Evolutionary conservation across 2,329 filamentous ascomycete genomes (phyloP).

Genomic region (Pestalotiopsis sp.): DNA sequence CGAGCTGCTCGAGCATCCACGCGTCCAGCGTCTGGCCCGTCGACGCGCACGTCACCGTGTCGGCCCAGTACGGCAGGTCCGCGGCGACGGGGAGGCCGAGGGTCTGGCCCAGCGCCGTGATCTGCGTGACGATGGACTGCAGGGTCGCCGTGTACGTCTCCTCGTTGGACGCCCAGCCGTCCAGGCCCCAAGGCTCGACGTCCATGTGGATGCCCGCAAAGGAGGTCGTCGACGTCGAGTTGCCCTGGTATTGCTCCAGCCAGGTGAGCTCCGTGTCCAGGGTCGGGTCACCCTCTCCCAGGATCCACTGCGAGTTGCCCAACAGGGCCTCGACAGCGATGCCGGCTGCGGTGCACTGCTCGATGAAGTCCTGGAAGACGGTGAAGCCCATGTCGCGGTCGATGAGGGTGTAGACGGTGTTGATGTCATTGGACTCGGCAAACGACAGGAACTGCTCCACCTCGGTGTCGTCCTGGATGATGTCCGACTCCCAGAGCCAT

Average conservation of each 20-base stretch:
- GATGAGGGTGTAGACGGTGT: slow-evolving; percentile 6
- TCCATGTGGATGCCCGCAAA: slow-evolving; percentile 11
- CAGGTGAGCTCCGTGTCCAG: slow-evolving; percentile 7
- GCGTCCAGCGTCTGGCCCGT: slow-evolving; percentile 1
- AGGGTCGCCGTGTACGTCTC: neutral
- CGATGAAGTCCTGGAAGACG: slow-evolving; percentile 10
- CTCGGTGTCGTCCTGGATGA: slow-evolving; percentile 11
- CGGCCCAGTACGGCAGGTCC: slow-evolving; percentile 13
- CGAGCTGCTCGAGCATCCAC: slow-evolving; percentile 11
- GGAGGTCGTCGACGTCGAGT: neutral
- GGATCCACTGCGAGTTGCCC: slow-evolving; percentile 11
- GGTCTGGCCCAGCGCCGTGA: neutral
- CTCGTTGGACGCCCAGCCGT: slow-evolving; percentile 10
- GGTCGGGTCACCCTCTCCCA: slow-evolving; percentile 8
- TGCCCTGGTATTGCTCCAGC: slow-evolving; percentile 15
- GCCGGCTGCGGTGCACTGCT: slow-evolving; percentile 7
- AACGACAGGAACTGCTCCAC: slow-evolving; percentile 11
- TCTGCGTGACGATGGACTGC: slow-evolving; percentile 1
- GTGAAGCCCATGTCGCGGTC: slow-evolving; percentile 8
- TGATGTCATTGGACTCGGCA: slow-evolving; percentile 10
- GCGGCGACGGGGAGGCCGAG: slow-evolving; percentile 7
- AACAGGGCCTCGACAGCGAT: slow-evolving; percentile 13
- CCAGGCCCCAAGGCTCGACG: slow-evolving; percentile 9
- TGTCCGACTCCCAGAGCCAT: slow-evolving; percentile 12
- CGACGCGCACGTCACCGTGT: slow-evolving; percentile 2